These are phyloP conservation scores for Metschnikowia bowlesiae DNA, from an alignment of 805 yeast species.

Conservation along the genomic window DNA sequence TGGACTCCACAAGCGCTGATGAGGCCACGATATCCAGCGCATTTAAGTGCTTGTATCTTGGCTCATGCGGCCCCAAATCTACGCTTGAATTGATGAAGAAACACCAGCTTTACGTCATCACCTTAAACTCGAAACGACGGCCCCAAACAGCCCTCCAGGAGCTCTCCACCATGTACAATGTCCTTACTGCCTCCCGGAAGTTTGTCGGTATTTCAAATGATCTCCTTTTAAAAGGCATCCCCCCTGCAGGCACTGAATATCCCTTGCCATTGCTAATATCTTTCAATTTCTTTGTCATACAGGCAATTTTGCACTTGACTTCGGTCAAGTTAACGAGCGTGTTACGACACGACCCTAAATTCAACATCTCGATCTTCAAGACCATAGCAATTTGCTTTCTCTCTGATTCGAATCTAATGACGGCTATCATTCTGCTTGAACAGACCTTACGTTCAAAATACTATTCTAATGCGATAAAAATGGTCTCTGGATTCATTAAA, in stretches of 20 bases:
- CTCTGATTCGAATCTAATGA: slow-evolving; percentile 4
- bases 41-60: slow-evolving; percentile 10
- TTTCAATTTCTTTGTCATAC: slow-evolving; percentile 16
- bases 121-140: slow-evolving; percentile 6
- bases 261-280: slow-evolving; percentile 7
- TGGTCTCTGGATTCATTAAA: slow-evolving; percentile 14
- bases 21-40: slow-evolving; percentile 7
- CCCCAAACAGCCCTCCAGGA: slow-evolving; percentile 10
- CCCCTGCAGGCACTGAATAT: neutral
- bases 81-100: slow-evolving; percentile 4
- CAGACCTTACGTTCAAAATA: slow-evolving; percentile 6
- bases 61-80: neutral
- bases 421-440: slow-evolving; percentile 6
- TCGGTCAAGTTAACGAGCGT: slow-evolving; percentile 9
- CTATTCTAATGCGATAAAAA: slow-evolving; percentile 11
- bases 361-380: slow-evolving; percentile 5
- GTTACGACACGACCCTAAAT: neutral
- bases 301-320: slow-evolving; percentile 12
- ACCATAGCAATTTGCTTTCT: slow-evolving; percentile 9
- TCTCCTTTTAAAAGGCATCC: slow-evolving; percentile 5
- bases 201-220: slow-evolving; percentile 1
- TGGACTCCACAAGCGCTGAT: neutral
- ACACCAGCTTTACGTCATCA: slow-evolving; percentile 13
- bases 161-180: slow-evolving; percentile 10
- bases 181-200: slow-evolving; percentile 5